Evolutionary conservation across 305 asterid genomes (phyloP), one percentile per base, ranked within the genome.

Genomic region (Nicotiana rustica): DNA sequence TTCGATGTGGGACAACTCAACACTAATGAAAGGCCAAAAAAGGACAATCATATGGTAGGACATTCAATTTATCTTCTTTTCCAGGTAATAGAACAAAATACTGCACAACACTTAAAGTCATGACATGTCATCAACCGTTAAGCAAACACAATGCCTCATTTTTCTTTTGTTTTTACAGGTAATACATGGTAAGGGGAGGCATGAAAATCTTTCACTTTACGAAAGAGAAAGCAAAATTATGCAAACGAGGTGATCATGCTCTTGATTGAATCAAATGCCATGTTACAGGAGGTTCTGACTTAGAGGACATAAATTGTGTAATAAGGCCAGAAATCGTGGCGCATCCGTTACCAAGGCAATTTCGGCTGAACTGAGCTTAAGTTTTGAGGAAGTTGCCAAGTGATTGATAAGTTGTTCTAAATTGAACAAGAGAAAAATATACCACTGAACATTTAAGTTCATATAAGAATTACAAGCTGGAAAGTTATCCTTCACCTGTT

Each of bases 291-390:
- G 52, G 52, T 44, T 41, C 52, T 9, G 52, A 69, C n/a, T 18
- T 47, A 83, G 57, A 36, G 59, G 62, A 9, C 14, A 61, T 35
- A 21, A 44, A 69, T 65, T 49, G 68, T 17, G 67, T 73, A 38
- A 62, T 73, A n/a, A 55, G n/a, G 5, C 77, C 76, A 59, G 6
- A 44, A 67, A 5, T 82, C 12, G 47, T 18, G 68, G 8, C 49
- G 44, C 77, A 29, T 69, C 57, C 57, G 18, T 38, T 38, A 3
- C 33, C 59, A 70, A 44, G 79, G 36, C 4, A 71, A 13, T 18
- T 71, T 29, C 14, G 60, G 21, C 13, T 70, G 60, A 70, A 18
- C 31, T 41, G 36, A 44, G 36, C 60, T 31, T 10, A 44, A 19
- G 60, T 70, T 44, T 47, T 44, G 19, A 71, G 6, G 41, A 13